Percentiles rank a stretch among this genome's conserved stretches.
phyloP scores from a whole-genome alignment of 2,329 filamentous ascomycete species.

The Neopestalotiopsis clavispora region DNA sequence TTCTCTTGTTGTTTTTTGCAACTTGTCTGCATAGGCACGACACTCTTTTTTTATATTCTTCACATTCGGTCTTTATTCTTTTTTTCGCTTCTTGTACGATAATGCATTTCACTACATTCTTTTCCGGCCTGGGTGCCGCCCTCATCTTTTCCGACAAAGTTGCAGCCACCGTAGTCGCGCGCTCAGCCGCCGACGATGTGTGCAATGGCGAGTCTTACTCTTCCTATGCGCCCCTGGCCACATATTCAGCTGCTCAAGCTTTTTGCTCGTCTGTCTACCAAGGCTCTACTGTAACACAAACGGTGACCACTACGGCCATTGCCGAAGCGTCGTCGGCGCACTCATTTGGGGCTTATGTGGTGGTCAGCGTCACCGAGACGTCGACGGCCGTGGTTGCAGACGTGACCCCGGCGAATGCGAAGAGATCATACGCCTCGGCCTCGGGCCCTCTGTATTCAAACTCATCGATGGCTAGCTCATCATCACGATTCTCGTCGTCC shows the following conservation, averaged over 20 bases:
- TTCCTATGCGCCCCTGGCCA: neutral
- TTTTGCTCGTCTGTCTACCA: conserved; percentile 1
- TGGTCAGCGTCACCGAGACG: neutral
- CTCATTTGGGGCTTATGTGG: neutral
- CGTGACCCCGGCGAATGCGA: neutral
- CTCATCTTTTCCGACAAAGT: neutral
- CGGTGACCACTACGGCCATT: neutral
- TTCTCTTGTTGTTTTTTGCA: neutral
- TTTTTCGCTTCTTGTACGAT: neutral
- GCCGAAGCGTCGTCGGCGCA: neutral
- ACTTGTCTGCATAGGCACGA: neutral
- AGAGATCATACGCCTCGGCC: neutral
- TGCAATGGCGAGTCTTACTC: neutral
- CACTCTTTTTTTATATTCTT: no score
- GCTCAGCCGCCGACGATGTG: neutral
- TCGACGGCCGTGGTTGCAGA: neutral
- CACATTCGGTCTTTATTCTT: neutral
- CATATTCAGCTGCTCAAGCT: neutral
- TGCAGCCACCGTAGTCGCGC: neutral
- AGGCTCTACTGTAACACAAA: neutral
- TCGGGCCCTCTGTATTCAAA: neutral
- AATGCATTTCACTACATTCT: neutral
- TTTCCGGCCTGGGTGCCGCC: neutral
- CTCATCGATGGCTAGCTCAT: neutral
- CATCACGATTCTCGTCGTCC: neutral